Conservation (phyloP, 208 protist genomes). For the Naegleria lovaniensis region DNA sequence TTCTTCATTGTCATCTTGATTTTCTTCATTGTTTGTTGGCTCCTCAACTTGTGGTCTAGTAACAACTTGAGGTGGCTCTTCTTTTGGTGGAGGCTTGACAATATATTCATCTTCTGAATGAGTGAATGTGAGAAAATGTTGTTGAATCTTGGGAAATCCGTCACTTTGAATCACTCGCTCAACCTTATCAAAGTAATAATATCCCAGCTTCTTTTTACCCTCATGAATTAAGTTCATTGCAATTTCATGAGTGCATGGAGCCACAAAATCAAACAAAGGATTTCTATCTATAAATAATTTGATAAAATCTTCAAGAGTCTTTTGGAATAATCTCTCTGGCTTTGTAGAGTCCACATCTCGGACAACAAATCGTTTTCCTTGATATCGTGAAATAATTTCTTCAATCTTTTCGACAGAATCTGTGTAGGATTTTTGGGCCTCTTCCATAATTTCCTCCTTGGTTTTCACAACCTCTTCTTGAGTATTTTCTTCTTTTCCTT, state of each 20-base stretch:
- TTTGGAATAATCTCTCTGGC: not conserved
- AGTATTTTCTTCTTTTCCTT: not conserved
- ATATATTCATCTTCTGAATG: not conserved
- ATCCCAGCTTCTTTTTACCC: not conserved
- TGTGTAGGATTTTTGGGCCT: not conserved
- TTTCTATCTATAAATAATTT: not conserved
- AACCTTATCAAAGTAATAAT: not conserved
- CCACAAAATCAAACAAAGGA: not conserved
- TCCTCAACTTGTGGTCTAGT: not conserved
- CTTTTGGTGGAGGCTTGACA: not conserved
- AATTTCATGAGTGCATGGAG: not conserved
- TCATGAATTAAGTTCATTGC: not conserved
- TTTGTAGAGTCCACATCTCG: not conserved
- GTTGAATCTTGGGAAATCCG: not conserved
- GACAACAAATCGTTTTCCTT: not conserved
- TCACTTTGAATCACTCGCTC: not conserved
- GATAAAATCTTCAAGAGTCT: not conserved
- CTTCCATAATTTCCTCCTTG: not conserved
- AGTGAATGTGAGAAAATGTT: not conserved
- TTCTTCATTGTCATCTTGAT: not conserved
- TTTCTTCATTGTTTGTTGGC: not conserved
- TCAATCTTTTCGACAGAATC: not conserved
- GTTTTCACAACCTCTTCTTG: not conserved
- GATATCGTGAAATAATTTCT: not conserved
- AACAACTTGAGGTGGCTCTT: not conserved